Evolutionary conservation across 2,329 filamentous ascomycete genomes (phyloP), one percentile per base, ranked within the genome.

Genomic region (Trichophyton benhamiae): DNA sequence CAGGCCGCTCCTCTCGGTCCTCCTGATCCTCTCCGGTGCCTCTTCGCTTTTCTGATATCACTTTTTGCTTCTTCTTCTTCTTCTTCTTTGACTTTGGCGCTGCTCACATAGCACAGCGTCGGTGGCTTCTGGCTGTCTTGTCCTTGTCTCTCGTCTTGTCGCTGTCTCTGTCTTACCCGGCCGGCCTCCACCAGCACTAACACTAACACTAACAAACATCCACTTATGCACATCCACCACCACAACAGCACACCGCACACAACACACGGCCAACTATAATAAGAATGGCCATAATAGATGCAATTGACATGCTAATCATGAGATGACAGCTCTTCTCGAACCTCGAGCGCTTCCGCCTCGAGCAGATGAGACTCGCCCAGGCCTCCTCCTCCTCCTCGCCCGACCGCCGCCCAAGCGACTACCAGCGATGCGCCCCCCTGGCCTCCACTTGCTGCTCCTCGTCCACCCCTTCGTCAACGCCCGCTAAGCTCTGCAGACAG

Each of bases 261-360:
- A n/a, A n/a, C n/a, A n/a, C n/a, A n/a, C n/a, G n/a, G n/a, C n/a
- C n/a, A n/a, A n/a, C n/a, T n/a, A n/a, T n/a, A 20, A 20, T 20
- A 20, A 2, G 20, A 20, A 20, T 20, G 2, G 2, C 20, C 1
- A 20, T 52, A 27, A n/a, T 11, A 25, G 3, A 13, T 25, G 53
- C 53, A 36, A 57, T 36, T 30, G 20, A 20, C 2, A 46, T 46
- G 3, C 8, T 17, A 27, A 27, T 27, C 5, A 6, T 6, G 25
- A 1, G 25, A 27, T 27, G 25, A 27, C 20, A 75, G 73, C 70
- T 72, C 66, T 75, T 75, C 68, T 75, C 72, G 65, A 75, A 75
- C 69, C 65, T 72, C 57, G 72, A 75, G 67, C 71, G 70, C 36
- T 68, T 74, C 62, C 73, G 67, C 25, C 62, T 69, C 27, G 66